Conservation (phyloP, 2,329 filamentous ascomycete genomes). For the Neofusicoccum laricinum region DNA sequence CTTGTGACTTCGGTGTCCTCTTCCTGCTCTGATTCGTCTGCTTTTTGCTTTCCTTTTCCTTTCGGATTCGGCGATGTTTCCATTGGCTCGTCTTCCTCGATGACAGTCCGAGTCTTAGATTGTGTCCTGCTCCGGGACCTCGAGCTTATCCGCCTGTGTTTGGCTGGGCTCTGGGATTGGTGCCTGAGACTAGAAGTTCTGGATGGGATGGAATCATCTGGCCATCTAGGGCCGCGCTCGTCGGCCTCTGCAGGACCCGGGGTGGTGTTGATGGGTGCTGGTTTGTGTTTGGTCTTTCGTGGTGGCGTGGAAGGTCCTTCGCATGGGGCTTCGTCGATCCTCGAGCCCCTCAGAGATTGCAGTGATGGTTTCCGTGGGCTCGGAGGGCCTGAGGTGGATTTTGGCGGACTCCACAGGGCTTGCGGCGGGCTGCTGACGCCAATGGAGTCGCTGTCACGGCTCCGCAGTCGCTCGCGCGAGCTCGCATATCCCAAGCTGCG, state of each 20-base stretch:
- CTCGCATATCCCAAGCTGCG: conserved; percentile 70
- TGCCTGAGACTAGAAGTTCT: conserved; percentile 12
- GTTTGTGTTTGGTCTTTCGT: neutral
- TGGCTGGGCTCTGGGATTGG: conserved; percentile 5
- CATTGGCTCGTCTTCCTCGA: conserved; percentile 26
- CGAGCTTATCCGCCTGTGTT: conserved; percentile 21
- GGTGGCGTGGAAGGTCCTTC: conserved; percentile 8
- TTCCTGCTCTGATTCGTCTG: conserved; percentile 19
- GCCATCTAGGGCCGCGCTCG: conserved; percentile 5
- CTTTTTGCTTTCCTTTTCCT: conserved; percentile 21
- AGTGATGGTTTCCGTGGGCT: conserved; percentile 10
- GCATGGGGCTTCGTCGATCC: conserved; percentile 10
- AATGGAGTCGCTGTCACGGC: conserved; percentile 22
- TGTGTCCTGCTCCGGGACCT: conserved; percentile 25
- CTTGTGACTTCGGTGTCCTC: conserved; percentile 57
- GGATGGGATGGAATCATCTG: conserved; percentile 8
- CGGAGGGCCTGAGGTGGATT: conserved; percentile 25
- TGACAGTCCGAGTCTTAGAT: conserved; percentile 27
- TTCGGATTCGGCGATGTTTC: conserved; percentile 22
- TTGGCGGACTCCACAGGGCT: neutral
- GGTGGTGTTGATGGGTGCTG: conserved; percentile 3
- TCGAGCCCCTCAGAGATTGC: conserved; percentile 12
- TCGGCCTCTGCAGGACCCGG: neutral
- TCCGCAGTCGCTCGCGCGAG: conserved; percentile 65
- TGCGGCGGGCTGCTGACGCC: neutral